These are phyloP conservation scores for Corylus avellana DNA, from an alignment of 306 rosid genomes.

Conservation along the genomic window DNA sequence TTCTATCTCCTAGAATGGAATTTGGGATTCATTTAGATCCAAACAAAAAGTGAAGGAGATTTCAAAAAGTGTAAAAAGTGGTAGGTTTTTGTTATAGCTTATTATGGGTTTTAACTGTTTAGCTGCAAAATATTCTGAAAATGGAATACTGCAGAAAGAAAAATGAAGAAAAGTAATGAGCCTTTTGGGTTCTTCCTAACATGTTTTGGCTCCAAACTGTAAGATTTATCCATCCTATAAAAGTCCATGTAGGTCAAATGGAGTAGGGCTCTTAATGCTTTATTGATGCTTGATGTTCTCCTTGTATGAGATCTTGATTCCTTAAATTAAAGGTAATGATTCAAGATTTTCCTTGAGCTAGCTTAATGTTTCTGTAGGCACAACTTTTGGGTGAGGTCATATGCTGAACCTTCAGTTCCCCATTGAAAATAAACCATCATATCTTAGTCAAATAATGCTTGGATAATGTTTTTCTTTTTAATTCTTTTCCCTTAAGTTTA, in stretches of 20 bases:
- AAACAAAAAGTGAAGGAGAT: conserved; percentile 41
- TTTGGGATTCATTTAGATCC: conserved; percentile 4
- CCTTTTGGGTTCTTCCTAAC: conserved; percentile 14
- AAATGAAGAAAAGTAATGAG: conserved; percentile 24
- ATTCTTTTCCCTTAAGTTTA: no score
- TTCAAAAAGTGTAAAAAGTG: conserved; percentile 57
- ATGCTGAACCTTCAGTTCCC: no score
- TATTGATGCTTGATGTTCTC: background rate
- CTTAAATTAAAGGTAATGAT: background rate
- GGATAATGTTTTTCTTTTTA: no score
- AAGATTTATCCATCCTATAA: background rate
- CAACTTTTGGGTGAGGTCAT: no score
- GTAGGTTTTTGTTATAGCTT: conserved; percentile 45
- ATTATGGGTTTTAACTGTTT: conserved; percentile 4
- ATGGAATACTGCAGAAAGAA: conserved; percentile 25
- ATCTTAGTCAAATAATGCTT: no score
- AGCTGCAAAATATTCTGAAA: conserved; percentile 26
- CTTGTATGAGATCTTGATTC: background rate
- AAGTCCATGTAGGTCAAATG: background rate
- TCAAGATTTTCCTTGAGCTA: no score
- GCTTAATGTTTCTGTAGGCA: no score
- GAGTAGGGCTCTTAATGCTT: background rate
- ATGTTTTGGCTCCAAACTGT: conserved; percentile 25
- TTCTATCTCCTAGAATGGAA: conserved; percentile 69
- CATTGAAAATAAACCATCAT: no score